Evolutionary conservation across 2,329 filamentous ascomycete genomes (phyloP).

Genomic region (Fonsecaea multimorphosa): DNA sequence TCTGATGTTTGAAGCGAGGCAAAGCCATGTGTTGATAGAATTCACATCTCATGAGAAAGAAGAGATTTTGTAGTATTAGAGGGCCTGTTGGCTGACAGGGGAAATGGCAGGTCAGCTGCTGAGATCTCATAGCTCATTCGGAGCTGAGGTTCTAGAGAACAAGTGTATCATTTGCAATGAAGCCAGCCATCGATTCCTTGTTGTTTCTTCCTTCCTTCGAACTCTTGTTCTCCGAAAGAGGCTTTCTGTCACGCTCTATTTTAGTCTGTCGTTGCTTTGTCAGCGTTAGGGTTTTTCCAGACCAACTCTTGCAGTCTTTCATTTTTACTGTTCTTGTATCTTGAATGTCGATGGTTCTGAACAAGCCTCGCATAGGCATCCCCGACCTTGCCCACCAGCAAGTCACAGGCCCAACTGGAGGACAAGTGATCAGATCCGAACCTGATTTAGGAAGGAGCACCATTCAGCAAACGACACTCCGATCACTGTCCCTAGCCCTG

Average conservation of each 20-base stretch:
- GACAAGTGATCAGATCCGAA: no score
- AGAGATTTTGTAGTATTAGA: constrained; percentile 22
- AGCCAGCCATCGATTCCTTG: not conserved
- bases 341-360: not conserved
- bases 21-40: constrained; percentile 7
- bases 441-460: no score
- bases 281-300: not conserved
- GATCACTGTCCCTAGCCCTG: no score
- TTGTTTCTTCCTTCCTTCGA: not conserved
- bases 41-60: constrained; percentile 16
- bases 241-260: not conserved
- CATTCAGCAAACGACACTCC: no score
- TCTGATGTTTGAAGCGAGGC: constrained; percentile 8
- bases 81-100: constrained; percentile 4
- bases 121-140: not conserved
- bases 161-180: constrained; percentile 5
- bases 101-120: not conserved
- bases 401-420: no score
- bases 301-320: not conserved
- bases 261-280: not conserved
- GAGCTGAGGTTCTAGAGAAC: constrained; percentile 9
- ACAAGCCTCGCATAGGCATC: no score
- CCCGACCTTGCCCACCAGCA: no score
- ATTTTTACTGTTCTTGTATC: not conserved
- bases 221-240: not conserved